Evolutionary conservation across 2,329 filamentous ascomycete species (phyloP).

Genomic region (Trichoderma sp.): DNA sequence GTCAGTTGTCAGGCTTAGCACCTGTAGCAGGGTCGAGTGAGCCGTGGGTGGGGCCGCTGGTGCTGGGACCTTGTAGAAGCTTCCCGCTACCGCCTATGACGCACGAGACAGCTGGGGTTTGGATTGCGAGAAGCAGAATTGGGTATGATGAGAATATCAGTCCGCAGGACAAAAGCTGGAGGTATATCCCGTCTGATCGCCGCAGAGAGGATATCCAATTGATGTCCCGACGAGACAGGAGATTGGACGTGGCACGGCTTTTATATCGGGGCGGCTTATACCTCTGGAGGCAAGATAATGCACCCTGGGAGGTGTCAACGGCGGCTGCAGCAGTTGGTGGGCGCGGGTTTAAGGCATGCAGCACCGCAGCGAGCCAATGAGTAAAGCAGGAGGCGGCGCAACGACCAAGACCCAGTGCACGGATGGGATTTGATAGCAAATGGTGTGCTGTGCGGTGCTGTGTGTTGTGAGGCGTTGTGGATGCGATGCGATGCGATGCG

Average conservation of each 20-base stretch:
- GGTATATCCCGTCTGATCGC: background rate
- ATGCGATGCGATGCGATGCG: slow-evolving; percentile 1
- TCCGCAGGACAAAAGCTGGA: background rate
- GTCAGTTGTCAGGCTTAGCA: slow-evolving; percentile 2
- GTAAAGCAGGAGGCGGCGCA: slow-evolving; percentile 1
- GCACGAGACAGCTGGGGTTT: slow-evolving; percentile 14
- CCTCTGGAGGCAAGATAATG: background rate
- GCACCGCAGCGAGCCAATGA: background rate
- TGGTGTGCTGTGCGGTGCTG: background rate
- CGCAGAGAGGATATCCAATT: background rate
- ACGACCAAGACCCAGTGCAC: background rate
- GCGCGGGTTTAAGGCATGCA: background rate
- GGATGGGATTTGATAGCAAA: background rate
- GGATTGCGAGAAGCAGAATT: background rate
- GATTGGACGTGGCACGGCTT: background rate
- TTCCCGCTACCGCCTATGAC: slow-evolving; percentile 30
- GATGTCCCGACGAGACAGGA: background rate
- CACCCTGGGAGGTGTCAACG: background rate
- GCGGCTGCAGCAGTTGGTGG: background rate
- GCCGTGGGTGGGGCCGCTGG: slow-evolving; percentile 28
- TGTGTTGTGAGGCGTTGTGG: slow-evolving; percentile 3
- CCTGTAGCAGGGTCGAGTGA: slow-evolving; percentile 13
- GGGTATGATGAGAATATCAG: background rate
- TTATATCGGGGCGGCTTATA: background rate
- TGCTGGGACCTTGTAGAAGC: slow-evolving; percentile 43